phyloP scores from a whole-genome alignment of 805 yeast genomes.

The Wickerhamiella occidentalis region DNA sequence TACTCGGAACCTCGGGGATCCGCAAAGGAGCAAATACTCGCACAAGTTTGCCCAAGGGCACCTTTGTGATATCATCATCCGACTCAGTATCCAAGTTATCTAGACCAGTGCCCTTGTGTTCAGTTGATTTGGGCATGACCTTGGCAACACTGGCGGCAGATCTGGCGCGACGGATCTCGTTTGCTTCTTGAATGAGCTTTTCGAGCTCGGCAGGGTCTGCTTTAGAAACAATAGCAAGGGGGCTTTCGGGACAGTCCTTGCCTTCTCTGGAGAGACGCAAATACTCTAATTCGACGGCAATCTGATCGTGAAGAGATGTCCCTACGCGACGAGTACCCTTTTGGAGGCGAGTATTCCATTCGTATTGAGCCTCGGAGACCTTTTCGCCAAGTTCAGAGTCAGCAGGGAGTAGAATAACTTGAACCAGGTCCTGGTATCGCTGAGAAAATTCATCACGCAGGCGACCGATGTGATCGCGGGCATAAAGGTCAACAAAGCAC shows the following conservation, averaged over 20 bases:
- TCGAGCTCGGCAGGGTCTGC: constrained; percentile 22
- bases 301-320: constrained; percentile 54
- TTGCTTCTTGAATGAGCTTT: constrained; percentile 25
- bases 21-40: constrained; percentile 53
- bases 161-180: constrained; percentile 12
- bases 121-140: constrained; percentile 21
- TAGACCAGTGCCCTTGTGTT: constrained; percentile 26
- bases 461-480: constrained; percentile 54
- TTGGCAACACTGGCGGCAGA: constrained; percentile 3
- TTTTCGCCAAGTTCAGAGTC: constrained; percentile 39
- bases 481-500: constrained; percentile 67
- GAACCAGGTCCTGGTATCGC: constrained; percentile 63
- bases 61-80: constrained; percentile 20
- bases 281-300: constrained; percentile 56
- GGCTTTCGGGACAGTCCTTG: constrained; percentile 37
- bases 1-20: constrained; percentile 61
- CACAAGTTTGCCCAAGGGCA: constrained; percentile 19
- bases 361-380: constrained; percentile 32
- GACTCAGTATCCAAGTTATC: constrained; percentile 26
- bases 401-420: constrained; percentile 43
- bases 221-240: constrained; percentile 41
- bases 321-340: constrained; percentile 23
- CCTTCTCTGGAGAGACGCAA: constrained; percentile 40
- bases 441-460: constrained; percentile 68
- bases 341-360: background rate